phyloP scores from a whole-genome alignment of 2,329 filamentous ascomycete genomes.

The Zymoseptoria brevis region DNA sequence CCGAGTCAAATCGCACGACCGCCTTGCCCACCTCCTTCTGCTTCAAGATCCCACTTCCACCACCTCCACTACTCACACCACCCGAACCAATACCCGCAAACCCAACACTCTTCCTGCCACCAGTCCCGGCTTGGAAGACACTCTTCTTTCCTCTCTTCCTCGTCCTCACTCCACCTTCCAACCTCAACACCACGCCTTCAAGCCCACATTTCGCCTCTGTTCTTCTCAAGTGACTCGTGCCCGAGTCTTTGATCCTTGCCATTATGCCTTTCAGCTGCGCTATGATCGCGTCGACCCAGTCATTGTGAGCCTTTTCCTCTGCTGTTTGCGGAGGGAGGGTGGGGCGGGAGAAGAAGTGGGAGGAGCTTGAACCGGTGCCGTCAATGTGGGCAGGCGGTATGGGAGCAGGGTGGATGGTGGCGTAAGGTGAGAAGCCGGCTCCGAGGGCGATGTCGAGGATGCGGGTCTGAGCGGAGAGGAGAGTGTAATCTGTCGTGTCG shows the following conservation, averaged over 20 bases:
- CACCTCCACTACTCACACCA: background rate
- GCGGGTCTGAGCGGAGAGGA: slow-evolving; percentile 56
- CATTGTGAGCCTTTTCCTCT: slow-evolving; percentile 55
- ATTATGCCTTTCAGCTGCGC: slow-evolving; percentile 44
- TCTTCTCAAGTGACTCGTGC: slow-evolving; percentile 61
- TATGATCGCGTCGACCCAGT: slow-evolving; percentile 59
- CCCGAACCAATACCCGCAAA: background rate
- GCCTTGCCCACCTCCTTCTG: background rate
- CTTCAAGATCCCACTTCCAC: background rate
- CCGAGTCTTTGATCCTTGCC: slow-evolving; percentile 36
- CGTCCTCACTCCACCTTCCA: slow-evolving; percentile 64
- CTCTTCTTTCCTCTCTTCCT: slow-evolving; percentile 33
- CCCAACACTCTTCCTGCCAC: background rate
- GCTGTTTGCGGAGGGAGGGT: slow-evolving; percentile 6
- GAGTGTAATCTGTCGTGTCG: slow-evolving; percentile 56
- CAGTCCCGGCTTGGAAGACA: slow-evolving; percentile 15
- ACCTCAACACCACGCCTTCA: slow-evolving; percentile 64
- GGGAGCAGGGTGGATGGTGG: slow-evolving; percentile 11
- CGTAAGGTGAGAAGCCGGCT: slow-evolving; percentile 42
- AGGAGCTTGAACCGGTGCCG: background rate
- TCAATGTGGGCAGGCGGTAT: background rate
- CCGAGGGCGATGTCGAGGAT: slow-evolving; percentile 71
- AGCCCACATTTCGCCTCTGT: slow-evolving; percentile 71
- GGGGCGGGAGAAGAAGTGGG: slow-evolving; percentile 8
- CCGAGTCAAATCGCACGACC: background rate